Evolutionary conservation across 2,329 filamentous ascomycete genomes (phyloP).

Genomic region (Monosporascus sp.): DNA sequence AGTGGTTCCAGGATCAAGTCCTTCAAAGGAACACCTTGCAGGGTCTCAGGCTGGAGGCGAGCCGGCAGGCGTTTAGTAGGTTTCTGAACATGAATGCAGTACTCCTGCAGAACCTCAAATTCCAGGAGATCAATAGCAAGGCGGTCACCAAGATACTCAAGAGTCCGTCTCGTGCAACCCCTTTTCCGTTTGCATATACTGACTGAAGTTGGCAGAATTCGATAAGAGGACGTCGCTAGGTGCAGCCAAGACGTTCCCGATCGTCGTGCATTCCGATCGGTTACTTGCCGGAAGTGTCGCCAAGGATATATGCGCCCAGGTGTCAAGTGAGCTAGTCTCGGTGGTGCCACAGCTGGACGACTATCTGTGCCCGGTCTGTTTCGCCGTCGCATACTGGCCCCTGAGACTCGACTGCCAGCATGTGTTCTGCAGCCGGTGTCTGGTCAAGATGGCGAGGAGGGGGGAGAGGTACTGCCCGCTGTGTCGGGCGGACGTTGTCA

Average conservation of each 20-base stretch:
- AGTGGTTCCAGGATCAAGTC: conserved; percentile 68
- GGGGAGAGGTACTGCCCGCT: conserved; percentile 67
- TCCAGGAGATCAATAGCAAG: conserved; percentile 76
- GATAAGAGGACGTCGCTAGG: conserved; percentile 78
- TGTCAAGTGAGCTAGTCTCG: conserved; percentile 66
- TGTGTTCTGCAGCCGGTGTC: conserved; percentile 77
- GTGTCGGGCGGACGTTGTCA: conserved; percentile 67
- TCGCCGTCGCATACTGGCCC: conserved; percentile 73
- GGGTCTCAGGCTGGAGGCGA: conserved; percentile 62
- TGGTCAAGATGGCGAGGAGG: conserved; percentile 72
- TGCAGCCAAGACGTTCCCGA: conserved; percentile 58
- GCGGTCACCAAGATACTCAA: conserved; percentile 82
- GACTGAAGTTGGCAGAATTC: conserved; percentile 54
- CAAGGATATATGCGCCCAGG: conserved; percentile 68
- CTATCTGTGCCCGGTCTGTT: conserved; percentile 77
- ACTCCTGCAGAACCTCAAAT: conserved; percentile 74
- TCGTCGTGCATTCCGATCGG: conserved; percentile 51
- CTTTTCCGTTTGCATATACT: conserved; percentile 1
- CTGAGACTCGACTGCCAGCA: conserved; percentile 72
- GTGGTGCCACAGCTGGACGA: conserved; percentile 79
- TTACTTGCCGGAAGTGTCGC: conserved; percentile 64
- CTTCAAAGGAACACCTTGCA: conserved; percentile 52
- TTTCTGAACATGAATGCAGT: conserved; percentile 70
- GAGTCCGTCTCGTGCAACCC: conserved; percentile 44
- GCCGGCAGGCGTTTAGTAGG: conserved; percentile 56